A percentile compares a stretch with the other conserved stretches of the same genome.
Conservation (phyloP, 441 rosid species). For the Syzygium malaccense region DNA sequence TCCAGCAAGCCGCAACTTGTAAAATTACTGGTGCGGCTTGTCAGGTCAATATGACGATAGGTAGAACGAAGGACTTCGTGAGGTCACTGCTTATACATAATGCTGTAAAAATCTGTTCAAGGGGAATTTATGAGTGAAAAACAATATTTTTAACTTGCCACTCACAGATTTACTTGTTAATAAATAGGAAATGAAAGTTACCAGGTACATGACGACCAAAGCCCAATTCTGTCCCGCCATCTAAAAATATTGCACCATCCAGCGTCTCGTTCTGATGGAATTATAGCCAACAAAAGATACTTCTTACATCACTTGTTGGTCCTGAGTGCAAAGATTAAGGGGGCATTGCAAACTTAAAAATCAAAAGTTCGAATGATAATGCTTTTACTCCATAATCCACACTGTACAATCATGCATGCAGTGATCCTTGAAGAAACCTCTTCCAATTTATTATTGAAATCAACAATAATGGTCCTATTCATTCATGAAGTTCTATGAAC, state of each 20-base stretch:
- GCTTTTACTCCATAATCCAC: too few relatives aligned
- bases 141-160: neutral
- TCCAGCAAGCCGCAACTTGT: neutral
- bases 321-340: too few relatives aligned
- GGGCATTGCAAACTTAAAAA: too few relatives aligned
- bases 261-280: slow-evolving; percentile 50
- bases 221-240: slow-evolving; percentile 89
- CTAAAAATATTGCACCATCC: slow-evolving; percentile 80
- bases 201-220: slow-evolving; percentile 90
- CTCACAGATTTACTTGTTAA: neutral
- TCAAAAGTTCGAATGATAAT: too few relatives aligned
- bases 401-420: too few relatives aligned
- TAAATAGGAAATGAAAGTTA: slow-evolving; percentile 24
- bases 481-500: too few relatives aligned
- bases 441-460: too few relatives aligned
- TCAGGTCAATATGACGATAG: neutral
- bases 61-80: neutral
- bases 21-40: neutral
- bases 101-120: neutral
- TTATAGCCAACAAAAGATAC: neutral
- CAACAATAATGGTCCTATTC: too few relatives aligned
- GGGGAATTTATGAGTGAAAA: neutral
- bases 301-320: too few relatives aligned
- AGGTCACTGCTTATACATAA: neutral
- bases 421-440: too few relatives aligned